phyloP scores from a whole-genome alignment of 208 protist genomes.

The Acanthamoeba lugdunensis region DNA sequence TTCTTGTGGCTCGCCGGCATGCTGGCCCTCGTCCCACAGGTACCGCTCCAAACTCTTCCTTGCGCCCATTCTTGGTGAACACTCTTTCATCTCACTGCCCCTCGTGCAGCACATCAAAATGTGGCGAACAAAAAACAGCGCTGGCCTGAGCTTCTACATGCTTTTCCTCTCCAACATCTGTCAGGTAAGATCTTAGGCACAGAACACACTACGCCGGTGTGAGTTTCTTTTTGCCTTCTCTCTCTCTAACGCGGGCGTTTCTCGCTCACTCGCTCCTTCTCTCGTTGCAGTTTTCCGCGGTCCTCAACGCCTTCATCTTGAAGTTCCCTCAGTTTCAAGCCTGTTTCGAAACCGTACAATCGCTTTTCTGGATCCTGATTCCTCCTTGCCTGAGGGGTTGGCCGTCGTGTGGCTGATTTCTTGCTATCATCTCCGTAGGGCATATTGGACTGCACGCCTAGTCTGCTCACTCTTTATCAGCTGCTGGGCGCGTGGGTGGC shows the following conservation, averaged over 20 bases:
- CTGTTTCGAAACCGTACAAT: not conserved
- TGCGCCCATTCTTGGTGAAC: no score
- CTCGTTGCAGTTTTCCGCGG: not conserved
- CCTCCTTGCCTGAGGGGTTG: not conserved
- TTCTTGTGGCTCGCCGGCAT: not conserved
- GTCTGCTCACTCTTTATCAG: constrained; percentile 7
- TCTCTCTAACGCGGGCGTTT: not conserved
- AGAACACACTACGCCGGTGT: not conserved
- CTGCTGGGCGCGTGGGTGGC: not conserved
- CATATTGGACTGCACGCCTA: not conserved
- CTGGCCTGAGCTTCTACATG: constrained; percentile 45
- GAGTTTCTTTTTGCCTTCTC: not conserved
- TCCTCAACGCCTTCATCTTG: constrained; percentile 29
- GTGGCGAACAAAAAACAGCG: constrained; percentile 15
- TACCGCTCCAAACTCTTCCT: not conserved
- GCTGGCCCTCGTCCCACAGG: constrained; percentile 28
- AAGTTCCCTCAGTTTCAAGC: constrained; percentile 37
- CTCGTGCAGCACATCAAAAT: constrained; percentile 19
- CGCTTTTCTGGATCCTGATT: not conserved
- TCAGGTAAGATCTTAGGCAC: not conserved
- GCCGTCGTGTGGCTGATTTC: not conserved
- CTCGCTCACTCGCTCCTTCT: not conserved
- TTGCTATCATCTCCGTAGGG: not conserved
- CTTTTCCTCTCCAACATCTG: constrained; percentile 44
- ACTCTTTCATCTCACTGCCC: not conserved